A percentile compares a stretch with the other conserved stretches of the same genome.
These are phyloP conservation scores for Quercus alba DNA, from an alignment of 306 rosid genomes.

Conservation along the genomic window DNA sequence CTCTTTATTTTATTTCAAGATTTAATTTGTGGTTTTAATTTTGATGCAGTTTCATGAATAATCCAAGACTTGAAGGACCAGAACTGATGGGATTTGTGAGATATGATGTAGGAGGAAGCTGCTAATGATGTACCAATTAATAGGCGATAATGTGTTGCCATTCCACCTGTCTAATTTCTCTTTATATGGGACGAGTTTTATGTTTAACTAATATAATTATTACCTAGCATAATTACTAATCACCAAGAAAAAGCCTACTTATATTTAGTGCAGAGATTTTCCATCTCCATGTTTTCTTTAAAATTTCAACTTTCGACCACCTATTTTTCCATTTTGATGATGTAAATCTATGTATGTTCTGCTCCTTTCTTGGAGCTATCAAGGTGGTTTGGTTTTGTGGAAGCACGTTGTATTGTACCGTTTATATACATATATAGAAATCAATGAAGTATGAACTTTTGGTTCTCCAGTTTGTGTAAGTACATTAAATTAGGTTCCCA, in stretches of 20 bases:
- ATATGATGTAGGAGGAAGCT: conserved; percentile 68
- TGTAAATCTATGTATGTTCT: neutral
- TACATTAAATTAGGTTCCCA: too few relatives aligned
- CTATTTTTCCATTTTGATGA: neutral
- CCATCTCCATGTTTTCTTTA: neutral
- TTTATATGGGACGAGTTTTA: neutral
- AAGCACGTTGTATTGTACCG: neutral
- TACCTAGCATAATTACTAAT: neutral
- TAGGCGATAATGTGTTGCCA: conserved; percentile 23
- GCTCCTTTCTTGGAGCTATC: neutral
- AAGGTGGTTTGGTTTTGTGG: conserved; percentile 1
- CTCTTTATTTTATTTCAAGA: neutral
- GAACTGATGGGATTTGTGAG: conserved; percentile 91
- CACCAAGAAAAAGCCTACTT: neutral
- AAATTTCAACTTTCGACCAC: neutral
- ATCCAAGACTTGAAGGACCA: conserved; percentile 80
- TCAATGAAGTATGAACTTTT: neutral
- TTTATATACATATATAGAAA: neutral
- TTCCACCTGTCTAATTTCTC: neutral
- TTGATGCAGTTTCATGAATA: conserved; percentile 74
- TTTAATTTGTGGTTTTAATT: neutral
- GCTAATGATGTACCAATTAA: conserved; percentile 36
- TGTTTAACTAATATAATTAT: neutral
- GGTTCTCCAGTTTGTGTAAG: neutral
- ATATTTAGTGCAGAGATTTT: neutral